Conservation (phyloP, 352 stramenopile genomes). For the Pythium phragmitis region DNA sequence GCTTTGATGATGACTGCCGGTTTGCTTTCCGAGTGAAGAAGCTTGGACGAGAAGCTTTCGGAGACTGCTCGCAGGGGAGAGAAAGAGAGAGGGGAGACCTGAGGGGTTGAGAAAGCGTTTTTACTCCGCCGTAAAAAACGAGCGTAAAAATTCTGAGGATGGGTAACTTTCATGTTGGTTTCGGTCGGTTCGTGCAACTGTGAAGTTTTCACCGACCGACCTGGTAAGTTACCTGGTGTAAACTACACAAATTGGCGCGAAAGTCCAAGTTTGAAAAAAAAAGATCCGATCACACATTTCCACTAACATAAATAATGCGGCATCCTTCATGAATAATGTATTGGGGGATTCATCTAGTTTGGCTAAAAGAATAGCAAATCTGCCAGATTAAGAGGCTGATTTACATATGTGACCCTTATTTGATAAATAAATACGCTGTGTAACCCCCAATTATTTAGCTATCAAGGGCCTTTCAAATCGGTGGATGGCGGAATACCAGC, state of each 20-base stretch:
- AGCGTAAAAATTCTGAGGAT: conserved; percentile 20
- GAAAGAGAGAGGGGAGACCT: not conserved
- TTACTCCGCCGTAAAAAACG: conserved; percentile 30
- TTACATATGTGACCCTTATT: too few relatives aligned
- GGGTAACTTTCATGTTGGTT: conserved; percentile 27
- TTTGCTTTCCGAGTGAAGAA: conserved; percentile 23
- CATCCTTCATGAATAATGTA: too few relatives aligned
- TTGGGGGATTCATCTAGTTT: too few relatives aligned
- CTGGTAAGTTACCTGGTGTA: conserved; percentile 25
- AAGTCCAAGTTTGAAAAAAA: conserved; percentile 21
- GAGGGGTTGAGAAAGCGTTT: conserved; percentile 16
- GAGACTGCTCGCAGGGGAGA: not conserved
- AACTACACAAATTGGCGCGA: conserved; percentile 34
- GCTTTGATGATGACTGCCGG: not conserved
- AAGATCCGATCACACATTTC: not conserved
- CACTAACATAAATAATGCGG: not conserved
- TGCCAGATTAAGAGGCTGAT: too few relatives aligned
- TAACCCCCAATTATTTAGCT: too few relatives aligned
- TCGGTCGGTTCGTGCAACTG: not conserved
- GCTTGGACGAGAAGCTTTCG: conserved; percentile 10
- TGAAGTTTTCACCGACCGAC: not conserved
- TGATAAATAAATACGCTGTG: too few relatives aligned
- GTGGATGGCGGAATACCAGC: too few relatives aligned
- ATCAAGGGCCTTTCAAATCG: too few relatives aligned
- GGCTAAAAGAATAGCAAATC: too few relatives aligned